A percentile compares a stretch with the other conserved stretches of the same genome.
Evolutionary conservation across 129 eudicot genomes (phyloP).

Genomic region (Scalesia atractyloides): DNA sequence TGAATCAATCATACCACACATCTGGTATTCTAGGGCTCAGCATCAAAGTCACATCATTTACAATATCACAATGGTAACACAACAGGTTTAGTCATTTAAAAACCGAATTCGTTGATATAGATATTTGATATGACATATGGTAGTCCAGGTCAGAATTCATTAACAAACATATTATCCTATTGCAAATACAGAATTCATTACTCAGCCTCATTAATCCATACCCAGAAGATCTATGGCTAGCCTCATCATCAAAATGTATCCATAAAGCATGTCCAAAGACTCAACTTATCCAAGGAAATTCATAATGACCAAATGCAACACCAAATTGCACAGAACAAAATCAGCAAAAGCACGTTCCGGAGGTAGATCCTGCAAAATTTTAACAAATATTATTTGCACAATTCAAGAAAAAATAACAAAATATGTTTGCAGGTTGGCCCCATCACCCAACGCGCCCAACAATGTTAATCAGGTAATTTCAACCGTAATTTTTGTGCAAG

Average conservation of each 20-base stretch:
- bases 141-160: neutral
- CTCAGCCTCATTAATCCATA: neutral
- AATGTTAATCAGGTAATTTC: neutral
- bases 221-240: neutral
- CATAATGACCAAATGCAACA: slow-evolving; percentile 59
- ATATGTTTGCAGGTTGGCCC: neutral
- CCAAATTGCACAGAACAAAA: slow-evolving; percentile 57
- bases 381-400: neutral
- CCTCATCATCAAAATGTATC: slow-evolving; percentile 3
- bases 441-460: neutral
- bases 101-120: neutral
- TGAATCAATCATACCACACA: no score
- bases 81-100: neutral
- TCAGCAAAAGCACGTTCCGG: slow-evolving; percentile 61
- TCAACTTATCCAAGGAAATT: slow-evolving; percentile 51
- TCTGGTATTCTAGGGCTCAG: neutral
- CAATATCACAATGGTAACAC: neutral
- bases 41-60: neutral
- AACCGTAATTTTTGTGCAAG: slow-evolving; percentile 8
- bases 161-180: slow-evolving; percentile 14
- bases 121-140: neutral
- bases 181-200: slow-evolving; percentile 21
- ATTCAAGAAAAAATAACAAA: neutral
- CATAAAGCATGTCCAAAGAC: neutral
- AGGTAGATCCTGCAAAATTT: slow-evolving; percentile 47